phyloP scores from a whole-genome alignment of 1,284 basidiomycete genomes.

The Xerocomus minutiporus region DNA sequence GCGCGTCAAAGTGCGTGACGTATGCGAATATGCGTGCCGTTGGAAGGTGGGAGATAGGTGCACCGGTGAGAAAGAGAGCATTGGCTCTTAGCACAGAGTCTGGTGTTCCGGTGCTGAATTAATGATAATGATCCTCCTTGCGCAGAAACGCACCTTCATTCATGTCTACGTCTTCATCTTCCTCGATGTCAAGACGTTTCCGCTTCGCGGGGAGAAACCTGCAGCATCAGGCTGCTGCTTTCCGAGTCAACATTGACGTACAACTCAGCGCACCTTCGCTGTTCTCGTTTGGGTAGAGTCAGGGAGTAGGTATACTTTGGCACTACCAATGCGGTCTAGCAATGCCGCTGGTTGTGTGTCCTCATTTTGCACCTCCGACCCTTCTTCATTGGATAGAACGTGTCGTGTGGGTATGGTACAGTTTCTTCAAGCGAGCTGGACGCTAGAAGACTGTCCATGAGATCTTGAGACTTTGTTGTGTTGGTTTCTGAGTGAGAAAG shows the following conservation, averaged over 20 bases:
- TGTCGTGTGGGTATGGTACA: constrained; percentile 45
- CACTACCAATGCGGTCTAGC: constrained; percentile 59
- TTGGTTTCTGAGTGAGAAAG: neutral
- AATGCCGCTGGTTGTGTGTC: constrained; percentile 35
- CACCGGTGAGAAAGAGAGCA: constrained; percentile 65
- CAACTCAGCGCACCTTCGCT: constrained; percentile 65
- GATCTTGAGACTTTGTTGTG: neutral
- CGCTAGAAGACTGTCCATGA: constrained; percentile 38
- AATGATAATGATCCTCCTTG: neutral
- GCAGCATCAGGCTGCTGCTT: constrained; percentile 45
- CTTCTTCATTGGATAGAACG: constrained; percentile 48
- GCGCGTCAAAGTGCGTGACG: constrained; percentile 63
- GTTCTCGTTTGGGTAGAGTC: constrained; percentile 51
- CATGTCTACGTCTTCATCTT: constrained; percentile 43
- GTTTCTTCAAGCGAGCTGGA: constrained; percentile 20
- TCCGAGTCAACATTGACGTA: constrained; percentile 31
- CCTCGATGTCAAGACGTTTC: constrained; percentile 43
- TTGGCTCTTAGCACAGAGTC: constrained; percentile 48
- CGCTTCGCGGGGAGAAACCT: constrained; percentile 46
- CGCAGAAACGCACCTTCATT: constrained; percentile 35
- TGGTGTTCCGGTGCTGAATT: constrained; percentile 10
- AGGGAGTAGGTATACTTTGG: constrained; percentile 66
- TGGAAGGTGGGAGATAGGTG: constrained; percentile 64
- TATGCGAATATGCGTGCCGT: constrained; percentile 73
- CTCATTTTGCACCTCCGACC: constrained; percentile 25